These are phyloP conservation scores for Paecilomyces sp. DNA, from an alignment of 2,329 filamentous ascomycete species.

Conservation along the genomic window DNA sequence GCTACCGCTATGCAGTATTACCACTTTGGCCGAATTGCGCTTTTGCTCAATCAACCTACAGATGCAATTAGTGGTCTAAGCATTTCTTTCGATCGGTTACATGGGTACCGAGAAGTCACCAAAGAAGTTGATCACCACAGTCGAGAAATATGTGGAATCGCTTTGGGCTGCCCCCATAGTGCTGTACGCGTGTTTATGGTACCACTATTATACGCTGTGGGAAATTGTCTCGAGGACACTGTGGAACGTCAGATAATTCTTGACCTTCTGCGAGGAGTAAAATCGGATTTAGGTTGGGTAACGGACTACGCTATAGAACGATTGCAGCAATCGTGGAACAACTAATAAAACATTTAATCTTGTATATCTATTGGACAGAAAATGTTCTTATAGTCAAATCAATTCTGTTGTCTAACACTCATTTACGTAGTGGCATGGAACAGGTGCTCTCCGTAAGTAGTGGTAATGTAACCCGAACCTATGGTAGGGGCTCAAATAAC, in stretches of 20 bases:
- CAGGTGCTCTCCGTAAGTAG: too few relatives aligned
- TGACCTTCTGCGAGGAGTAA: conserved; percentile 48
- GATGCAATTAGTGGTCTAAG: conserved; percentile 47
- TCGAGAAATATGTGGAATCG: conserved; percentile 53
- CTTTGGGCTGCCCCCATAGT: conserved; percentile 48
- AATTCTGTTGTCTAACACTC: too few relatives aligned
- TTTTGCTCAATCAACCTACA: conserved; percentile 54
- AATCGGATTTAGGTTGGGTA: conserved; percentile 54
- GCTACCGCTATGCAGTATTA: conserved; percentile 59
- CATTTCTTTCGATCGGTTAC: conserved; percentile 48
- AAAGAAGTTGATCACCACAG: conserved; percentile 50
- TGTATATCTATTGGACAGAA: too few relatives aligned
- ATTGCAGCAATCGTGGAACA: conserved; percentile 28
- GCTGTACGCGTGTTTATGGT: conserved; percentile 51
- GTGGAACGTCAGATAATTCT: conserved; percentile 49
- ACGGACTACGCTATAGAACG: conserved; percentile 49
- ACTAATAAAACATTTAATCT: too few relatives aligned
- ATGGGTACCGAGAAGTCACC: conserved; percentile 49
- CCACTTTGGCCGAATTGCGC: conserved; percentile 56
- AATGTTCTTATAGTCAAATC: not conserved
- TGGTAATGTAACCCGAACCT: too few relatives aligned
- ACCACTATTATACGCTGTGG: conserved; percentile 53
- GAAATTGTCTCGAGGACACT: conserved; percentile 48
- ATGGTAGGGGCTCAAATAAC: too few relatives aligned
- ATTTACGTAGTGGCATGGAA: too few relatives aligned